A percentile compares a stretch with the other conserved stretches of the same genome.
phyloP scores from a whole-genome alignment of 306 rosid species.

The Pyrus betulifolia region DNA sequence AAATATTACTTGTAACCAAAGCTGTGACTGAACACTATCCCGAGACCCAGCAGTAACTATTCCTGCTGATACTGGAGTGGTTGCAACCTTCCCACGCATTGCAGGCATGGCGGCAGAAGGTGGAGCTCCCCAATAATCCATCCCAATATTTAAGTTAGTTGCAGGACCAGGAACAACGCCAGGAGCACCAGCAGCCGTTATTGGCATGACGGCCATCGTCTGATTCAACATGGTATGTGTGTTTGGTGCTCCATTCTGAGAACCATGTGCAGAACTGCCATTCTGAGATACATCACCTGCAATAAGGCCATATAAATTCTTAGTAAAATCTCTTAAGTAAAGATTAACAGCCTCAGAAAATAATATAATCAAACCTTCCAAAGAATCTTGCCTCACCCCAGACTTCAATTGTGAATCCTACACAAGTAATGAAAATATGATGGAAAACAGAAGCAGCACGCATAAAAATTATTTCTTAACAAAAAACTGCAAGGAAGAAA shows the following conservation, averaged over 20 bases:
- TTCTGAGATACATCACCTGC: slow-evolving; percentile 79
- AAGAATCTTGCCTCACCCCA: slow-evolving; percentile 72
- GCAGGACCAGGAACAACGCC: slow-evolving; percentile 76
- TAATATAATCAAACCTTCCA: slow-evolving; percentile 58
- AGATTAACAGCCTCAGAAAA: slow-evolving; percentile 20
- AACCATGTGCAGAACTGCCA: slow-evolving; percentile 56
- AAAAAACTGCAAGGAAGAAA: not conserved
- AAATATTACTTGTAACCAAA: slow-evolving; percentile 69
- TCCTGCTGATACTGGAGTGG: slow-evolving; percentile 76
- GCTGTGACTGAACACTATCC: slow-evolving; percentile 81
- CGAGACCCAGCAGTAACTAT: slow-evolving; percentile 71
- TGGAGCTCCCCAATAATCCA: slow-evolving; percentile 96
- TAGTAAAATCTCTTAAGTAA: slow-evolving; percentile 4
- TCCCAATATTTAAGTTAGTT: slow-evolving; percentile 91
- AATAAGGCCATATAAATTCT: slow-evolving; percentile 16
- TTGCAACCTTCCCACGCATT: slow-evolving; percentile 63
- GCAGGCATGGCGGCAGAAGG: slow-evolving; percentile 62
- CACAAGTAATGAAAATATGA: slow-evolving; percentile 21
- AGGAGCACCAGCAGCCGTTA: slow-evolving; percentile 64
- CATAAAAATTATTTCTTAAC: not conserved
- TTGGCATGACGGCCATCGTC: slow-evolving; percentile 53
- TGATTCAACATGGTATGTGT: slow-evolving; percentile 60
- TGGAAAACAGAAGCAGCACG: not conserved
- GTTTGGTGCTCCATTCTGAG: slow-evolving; percentile 77
- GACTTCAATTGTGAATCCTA: slow-evolving; percentile 85